Evolutionary conservation across 2,329 filamentous ascomycete genomes (phyloP), one percentile per base, ranked within the genome.

Genomic region (Colletotrichum musicola): DNA sequence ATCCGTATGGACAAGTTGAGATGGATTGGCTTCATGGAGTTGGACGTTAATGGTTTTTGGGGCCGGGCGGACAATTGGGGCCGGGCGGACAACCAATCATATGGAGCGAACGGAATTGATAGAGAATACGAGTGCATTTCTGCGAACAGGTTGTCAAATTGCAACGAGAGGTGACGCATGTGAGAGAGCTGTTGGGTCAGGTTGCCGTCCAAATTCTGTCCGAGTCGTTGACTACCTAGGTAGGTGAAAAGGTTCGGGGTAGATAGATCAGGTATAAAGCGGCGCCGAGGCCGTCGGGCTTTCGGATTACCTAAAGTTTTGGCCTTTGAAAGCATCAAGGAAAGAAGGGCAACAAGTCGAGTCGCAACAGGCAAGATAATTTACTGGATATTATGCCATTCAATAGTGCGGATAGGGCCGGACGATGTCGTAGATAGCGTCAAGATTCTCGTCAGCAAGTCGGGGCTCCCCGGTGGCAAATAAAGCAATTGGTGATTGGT

Each of bases 401-500:
- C 50, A 60, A 56, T 56, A 60, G 42, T 61, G 55, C 55, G 62
- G 62, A 65, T 60, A 61, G 55, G 62, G 50, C 25, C 55, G 62
- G 65, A 30, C 35, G 13, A 61, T 40, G 62, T 42, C 50, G 50
- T 53, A 56, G 50, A 56, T 61, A 59, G 50, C 44, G 66, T 69
- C 56, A 3, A 57, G 40, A 40, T 61, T 47, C 25, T 20, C 50
- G 18, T 55, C 42, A 30, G 18, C 50, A 56, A 47, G 20, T 57
- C 66, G 61, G 44, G 66, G 62, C 49, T 66, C 56, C 66, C 62
- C 18, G 25, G 66, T 69, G 66, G 66, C 66, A 58, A 69, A 40
- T 40, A 44, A 35, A 47, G 16, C 35, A 38, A 44, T 61, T 47
- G 38, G 18, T 68, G 59, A 69, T 68, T 64, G 60, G 68, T 40